phyloP scores from a whole-genome alignment of 2,329 filamentous ascomycete species.

The Claviceps purpurea region DNA sequence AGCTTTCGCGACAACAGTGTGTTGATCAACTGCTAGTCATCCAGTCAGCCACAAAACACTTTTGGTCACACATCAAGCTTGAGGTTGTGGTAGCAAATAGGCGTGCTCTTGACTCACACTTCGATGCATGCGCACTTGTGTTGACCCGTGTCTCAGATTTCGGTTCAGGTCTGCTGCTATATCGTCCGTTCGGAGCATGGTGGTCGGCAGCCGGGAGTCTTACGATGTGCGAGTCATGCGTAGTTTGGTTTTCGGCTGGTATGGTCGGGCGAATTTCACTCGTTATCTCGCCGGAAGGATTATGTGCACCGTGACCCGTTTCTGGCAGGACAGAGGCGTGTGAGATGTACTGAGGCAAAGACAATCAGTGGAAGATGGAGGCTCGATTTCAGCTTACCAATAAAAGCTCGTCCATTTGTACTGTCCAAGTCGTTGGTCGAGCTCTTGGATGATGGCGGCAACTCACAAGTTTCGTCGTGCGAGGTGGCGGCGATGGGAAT shows the following conservation, averaged over 20 bases:
- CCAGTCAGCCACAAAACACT: conserved; percentile 2
- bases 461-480: background rate
- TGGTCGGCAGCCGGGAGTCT: background rate
- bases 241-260: background rate
- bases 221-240: background rate
- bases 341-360: background rate
- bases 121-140: conserved; percentile 1
- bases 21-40: conserved; percentile 7
- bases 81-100: background rate
- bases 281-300: background rate
- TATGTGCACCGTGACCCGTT: background rate
- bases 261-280: background rate
- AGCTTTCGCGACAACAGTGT: conserved; percentile 3
- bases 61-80: background rate
- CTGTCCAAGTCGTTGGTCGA: background rate
- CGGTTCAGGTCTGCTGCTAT: background rate
- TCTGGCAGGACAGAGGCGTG: background rate
- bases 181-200: background rate
- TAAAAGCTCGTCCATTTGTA: background rate
- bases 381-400: conserved; percentile 1
- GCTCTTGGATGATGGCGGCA: background rate
- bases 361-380: background rate
- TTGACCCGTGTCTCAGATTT: conserved; percentile 4
- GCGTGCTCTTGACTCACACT: conserved; percentile 2
- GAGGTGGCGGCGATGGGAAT: background rate